Percentiles rank a stretch among this genome's conserved stretches.
Conservation (phyloP, 2,329 filamentous ascomycete species). For the Huntiella decipiens region DNA sequence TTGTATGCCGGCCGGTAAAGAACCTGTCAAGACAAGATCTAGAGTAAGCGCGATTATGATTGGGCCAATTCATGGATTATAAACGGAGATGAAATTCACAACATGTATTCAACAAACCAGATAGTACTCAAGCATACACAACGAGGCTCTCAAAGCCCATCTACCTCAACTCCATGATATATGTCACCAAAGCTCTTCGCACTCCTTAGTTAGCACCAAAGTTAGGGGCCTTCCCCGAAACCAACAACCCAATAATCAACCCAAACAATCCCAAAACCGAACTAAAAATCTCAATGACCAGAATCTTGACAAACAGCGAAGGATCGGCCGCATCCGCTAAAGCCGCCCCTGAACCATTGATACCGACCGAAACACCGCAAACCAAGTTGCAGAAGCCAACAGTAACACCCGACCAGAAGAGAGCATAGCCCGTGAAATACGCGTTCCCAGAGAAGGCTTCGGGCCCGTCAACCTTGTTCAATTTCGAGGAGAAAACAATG, state of each 20-base stretch:
- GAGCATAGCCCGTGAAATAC: slow-evolving; percentile 84
- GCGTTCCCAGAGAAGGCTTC: slow-evolving; percentile 54
- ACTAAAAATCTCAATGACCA: slow-evolving; percentile 98
- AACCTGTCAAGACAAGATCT: slow-evolving; percentile 46
- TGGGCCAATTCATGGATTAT: slow-evolving; percentile 16
- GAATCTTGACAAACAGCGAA: slow-evolving; percentile 92
- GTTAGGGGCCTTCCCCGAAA: slow-evolving; percentile 65
- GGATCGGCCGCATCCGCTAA: slow-evolving; percentile 88
- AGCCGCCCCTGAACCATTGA: slow-evolving; percentile 93
- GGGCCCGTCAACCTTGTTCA: slow-evolving; percentile 45
- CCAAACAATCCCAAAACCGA: slow-evolving; percentile 93
- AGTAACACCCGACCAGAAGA: slow-evolving; percentile 91
- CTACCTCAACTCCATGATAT: too few species aligned
- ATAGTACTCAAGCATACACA: too few species aligned
- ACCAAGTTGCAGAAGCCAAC: slow-evolving; percentile 92
- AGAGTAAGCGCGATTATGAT: slow-evolving; percentile 66
- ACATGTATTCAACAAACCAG: too few species aligned
- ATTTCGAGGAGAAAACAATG: slow-evolving; percentile 88
- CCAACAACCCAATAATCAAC: slow-evolving; percentile 78
- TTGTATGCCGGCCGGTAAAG: slow-evolving; percentile 48
- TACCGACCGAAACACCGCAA: slow-evolving; percentile 89
- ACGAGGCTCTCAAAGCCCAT: too few species aligned
- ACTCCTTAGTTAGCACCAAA: slow-evolving; percentile 30
- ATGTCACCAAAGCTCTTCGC: too few species aligned
- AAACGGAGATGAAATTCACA: not conserved